phyloP scores from a whole-genome alignment of 1,284 basidiomycete species.

The Neolentinus lepideus region DNA sequence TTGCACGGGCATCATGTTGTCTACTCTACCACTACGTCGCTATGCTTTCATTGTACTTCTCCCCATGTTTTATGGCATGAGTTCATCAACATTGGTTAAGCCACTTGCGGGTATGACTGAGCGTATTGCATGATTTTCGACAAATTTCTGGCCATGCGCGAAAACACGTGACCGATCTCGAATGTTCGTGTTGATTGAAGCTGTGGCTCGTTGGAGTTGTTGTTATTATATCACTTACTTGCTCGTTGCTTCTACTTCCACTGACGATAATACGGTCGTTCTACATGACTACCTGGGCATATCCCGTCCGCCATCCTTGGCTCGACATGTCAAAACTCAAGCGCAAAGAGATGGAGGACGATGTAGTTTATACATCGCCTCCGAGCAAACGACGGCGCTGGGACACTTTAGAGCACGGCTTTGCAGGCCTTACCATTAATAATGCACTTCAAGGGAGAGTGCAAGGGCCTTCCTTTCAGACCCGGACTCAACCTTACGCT shows the following conservation, averaged over 20 bases:
- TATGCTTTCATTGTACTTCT: constrained; percentile 1
- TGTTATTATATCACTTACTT: background rate
- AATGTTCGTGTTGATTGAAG: constrained; percentile 3
- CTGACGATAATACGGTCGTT: background rate
- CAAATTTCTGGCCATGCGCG: too few relatives aligned
- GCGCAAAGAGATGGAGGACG: constrained; percentile 28
- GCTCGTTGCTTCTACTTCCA: background rate
- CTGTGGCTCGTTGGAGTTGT: background rate
- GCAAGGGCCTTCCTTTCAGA: background rate
- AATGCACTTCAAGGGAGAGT: background rate
- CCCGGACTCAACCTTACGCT: constrained; percentile 6
- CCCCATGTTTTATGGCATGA: background rate
- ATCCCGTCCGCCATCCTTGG: constrained; percentile 46
- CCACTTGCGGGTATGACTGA: too few relatives aligned
- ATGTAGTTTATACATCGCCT: constrained; percentile 14
- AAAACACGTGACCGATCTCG: constrained; percentile 5
- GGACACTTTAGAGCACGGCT: constrained; percentile 45
- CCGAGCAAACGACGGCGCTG: constrained; percentile 42
- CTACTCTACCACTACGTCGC: background rate
- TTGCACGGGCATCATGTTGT: background rate
- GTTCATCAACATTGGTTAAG: background rate
- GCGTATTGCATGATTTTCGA: too few relatives aligned
- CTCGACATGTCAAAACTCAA: constrained; percentile 39
- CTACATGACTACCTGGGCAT: constrained; percentile 24
- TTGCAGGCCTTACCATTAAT: constrained; percentile 45